Evolutionary conservation across 345 rosid genomes (phyloP), one percentile per base, ranked within the genome.

Genomic region (Trapa bicornis): DNA sequence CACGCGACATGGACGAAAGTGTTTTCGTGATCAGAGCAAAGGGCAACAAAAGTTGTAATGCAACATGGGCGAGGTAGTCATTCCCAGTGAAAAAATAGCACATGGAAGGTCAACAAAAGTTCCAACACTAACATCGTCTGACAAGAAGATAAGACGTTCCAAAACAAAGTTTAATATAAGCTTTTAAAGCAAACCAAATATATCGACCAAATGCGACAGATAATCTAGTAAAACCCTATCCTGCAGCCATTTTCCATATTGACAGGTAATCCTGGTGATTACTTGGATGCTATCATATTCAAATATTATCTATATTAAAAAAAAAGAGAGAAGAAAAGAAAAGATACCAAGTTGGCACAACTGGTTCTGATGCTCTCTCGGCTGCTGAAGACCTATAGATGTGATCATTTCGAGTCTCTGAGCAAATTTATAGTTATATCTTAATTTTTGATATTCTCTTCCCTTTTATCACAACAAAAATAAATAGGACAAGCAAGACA

Each of bases 371-470:
- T 65, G 67, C 67, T 42, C 16, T 22, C 29, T 22, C 29, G 29
- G 29, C 29, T 22, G 10, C 37, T 66, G 39, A 10, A 41, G 43
- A 41, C 38, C 22, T 22, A 22, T 22, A 6, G 8, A 33, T 32
- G 29, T 22, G 29, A 22, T 13, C 10, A n/a, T 47, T 48, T 5
- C 5, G 22, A n/a, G 38, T 15, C 50, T 58, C 29, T 41, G 36
- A 38, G 42, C 43, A 29, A 32, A 38, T 42, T 57, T 52, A 69
- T 8, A 68, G 72, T 47, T 68, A 89, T 78, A 89, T 80, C 81
- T 92, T 89, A 71, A 88, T 74, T 81, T 88, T 89, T 8, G 79
- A 84, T 80, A 73, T 85, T 82, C 80, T 83, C 77, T 93, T 82
- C 75, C 86, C 82, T 69, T 80, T 89, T 84, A 86, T 84, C 86